Conservation (phyloP, 202 grass and related monocot genomes). For the Panicum hallii region DNA sequence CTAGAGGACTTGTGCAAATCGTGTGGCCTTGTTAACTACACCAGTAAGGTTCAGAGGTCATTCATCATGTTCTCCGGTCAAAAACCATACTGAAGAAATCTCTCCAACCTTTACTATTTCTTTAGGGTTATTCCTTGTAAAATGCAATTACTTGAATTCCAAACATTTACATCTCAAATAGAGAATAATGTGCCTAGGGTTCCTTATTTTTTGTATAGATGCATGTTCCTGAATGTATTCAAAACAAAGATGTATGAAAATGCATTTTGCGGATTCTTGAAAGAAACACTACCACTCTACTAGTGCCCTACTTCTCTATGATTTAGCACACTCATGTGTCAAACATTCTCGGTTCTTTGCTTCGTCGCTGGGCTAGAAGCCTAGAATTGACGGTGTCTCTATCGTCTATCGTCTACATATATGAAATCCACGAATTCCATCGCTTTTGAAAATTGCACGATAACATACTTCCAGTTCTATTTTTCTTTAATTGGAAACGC, state of each 20-base stretch:
- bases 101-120: not conserved
- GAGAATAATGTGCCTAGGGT: not conserved
- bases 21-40: constrained; percentile 88
- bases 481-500: too few relatives aligned
- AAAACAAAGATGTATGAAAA: not conserved
- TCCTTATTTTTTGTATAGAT: not conserved
- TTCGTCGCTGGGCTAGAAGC: too few relatives aligned
- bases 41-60: constrained; percentile 70
- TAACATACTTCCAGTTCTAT: not conserved
- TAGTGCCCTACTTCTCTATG: not conserved
- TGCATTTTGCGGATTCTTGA: not conserved
- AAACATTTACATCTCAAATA: not conserved
- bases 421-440: not conserved
- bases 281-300: not conserved
- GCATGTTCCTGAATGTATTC: not conserved
- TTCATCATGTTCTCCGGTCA: constrained; percentile 99
- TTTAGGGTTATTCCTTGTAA: not conserved
- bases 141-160: not conserved
- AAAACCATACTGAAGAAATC: constrained; percentile 57
- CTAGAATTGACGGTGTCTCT: not conserved
- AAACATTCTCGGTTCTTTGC: too few relatives aligned
- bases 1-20: constrained; percentile 88
- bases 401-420: not conserved
- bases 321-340: too few relatives aligned
- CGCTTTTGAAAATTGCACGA: not conserved